A percentile compares a stretch with the other conserved stretches of the same genome.
phyloP scores from a whole-genome alignment of 140 eudicot genomes.

The Oenanthe javanica region DNA sequence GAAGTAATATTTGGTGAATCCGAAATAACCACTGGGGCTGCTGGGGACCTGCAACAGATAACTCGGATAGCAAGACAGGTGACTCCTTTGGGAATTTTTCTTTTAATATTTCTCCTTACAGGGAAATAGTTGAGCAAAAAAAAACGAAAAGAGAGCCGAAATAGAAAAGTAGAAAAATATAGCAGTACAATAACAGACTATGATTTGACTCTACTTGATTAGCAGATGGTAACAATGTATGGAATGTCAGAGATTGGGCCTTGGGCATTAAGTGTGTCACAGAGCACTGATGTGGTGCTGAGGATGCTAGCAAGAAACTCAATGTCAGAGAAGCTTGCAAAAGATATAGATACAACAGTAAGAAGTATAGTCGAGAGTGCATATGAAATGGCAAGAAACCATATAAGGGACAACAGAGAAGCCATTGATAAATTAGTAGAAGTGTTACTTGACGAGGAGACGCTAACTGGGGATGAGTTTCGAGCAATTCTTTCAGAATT shows the following conservation, averaged over 20 bases:
- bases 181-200: not conserved
- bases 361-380: conserved; percentile 50
- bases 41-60: conserved; percentile 87
- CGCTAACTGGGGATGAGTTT: conserved; percentile 77
- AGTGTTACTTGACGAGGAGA: conserved; percentile 69
- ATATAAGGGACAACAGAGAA: conserved; percentile 56
- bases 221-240: conserved; percentile 68
- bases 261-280: conserved; percentile 63
- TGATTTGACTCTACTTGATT: not conserved
- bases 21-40: conserved; percentile 99
- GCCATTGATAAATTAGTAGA: conserved; percentile 68
- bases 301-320: conserved; percentile 79
- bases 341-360: conserved; percentile 61
- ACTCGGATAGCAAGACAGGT: conserved; percentile 96
- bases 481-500: conserved; percentile 54
- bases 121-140: not conserved
- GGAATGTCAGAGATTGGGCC: conserved; percentile 94
- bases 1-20: conserved; percentile 89
- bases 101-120: not conserved
- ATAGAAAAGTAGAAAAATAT: not conserved
- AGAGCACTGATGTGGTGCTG: conserved; percentile 56
- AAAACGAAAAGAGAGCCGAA: not conserved
- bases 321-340: conserved; percentile 86
- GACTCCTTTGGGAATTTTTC: not conserved
- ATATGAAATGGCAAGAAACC: conserved; percentile 59